Base-by-base conservation (phyloP, 192 early-diverging fungal genomes). In the Dimargaris cristalligena region DNA sequence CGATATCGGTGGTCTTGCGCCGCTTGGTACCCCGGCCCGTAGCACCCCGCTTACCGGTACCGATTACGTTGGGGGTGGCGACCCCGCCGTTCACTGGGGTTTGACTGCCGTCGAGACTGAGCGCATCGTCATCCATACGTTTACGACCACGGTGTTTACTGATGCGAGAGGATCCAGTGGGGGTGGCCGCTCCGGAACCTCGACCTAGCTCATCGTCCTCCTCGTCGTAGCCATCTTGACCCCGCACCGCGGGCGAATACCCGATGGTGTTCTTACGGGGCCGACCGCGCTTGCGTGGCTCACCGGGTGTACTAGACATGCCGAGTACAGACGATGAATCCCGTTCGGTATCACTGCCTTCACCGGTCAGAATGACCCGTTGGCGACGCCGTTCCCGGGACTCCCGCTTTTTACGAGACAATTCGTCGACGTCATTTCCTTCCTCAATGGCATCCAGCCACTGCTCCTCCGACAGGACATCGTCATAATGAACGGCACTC, bases 381-480 rank as follows among this genome's bases (percentile, higher is more conserved):
- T 38, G 52, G 44, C 67, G 58, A 31, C 60, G 48, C 14, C 71
- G 72, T 63, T 65, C 64, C 29, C 64, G 44, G 22, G 44, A 29
- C 18, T 76, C 68, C 48, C 74, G 74, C 62, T 74, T 69, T 57
- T 67, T 63, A 32, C 49, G 47, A 38, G 76, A 79, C 23, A 80
- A 58, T 29, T 82, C 82, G 26, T 80, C 72, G 22, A 87, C 66
- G 33, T 81, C 80, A 58, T 70, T 69, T 26, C 74, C 63, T 52
- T 83, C 84, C 65, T 88, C 80, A 29, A 83, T 69, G 20, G 82
- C 80, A 45, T 83, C 72, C n/a, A 94, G 64, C 79, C 81, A 99
- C 66, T 99, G 87, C 44, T 95, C 90, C 60, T 99, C 93, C 1
- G 86, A 90, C 63, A 97, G 73, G 6, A 85, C 91, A 63, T 99